Base-by-base conservation (phyloP, 2,329 filamentous ascomycete genomes). In the Aureobasidium sp. region DNA sequence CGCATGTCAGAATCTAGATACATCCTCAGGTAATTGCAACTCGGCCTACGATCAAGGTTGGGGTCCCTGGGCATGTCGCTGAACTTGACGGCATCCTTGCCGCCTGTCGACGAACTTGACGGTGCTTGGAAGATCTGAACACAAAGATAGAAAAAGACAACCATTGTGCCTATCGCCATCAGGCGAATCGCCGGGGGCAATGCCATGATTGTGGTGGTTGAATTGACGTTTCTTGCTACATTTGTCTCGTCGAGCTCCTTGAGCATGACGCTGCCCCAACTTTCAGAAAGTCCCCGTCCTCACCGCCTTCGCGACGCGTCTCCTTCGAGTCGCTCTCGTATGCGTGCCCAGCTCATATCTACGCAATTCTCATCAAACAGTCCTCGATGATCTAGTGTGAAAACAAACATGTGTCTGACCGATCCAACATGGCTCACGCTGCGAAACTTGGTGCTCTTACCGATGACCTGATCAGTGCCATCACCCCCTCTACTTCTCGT, bases 141-240 rank as follows among this genome's bases (percentile, higher is more conserved):
- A 67, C 95, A 76, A 70, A 96, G 85, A 75, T 92, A 91, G 65
- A 89, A 80, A 79, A 90, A 89, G 67, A 95, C 78, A 64, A 89
- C 75, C 69, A 90, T 78, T 66, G 87, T 89, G 65, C 85, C 80
- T 67, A 89, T 82, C 68, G 85, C 88, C 72, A 96, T 80, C 71
- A 89, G 85, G 77, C 92, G 87, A 73, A 96, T 87, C 63, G 91
- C 90, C 79, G 87, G 87, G 72, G 91, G 90, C 73, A 96, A 81
- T 70, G 88, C 90, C 91, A 96, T 96, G 67, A 69, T 83, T 62
- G 60, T 15, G 3, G 25, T 42, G 6, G 15, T 36, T 27, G 27
- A 15, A 11, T 15, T 1, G 34, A 15, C 20, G 57, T 53, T 29
- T 29, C 27, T 39, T 55, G 25, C 29, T 39, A 31, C 48, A 45